These are phyloP conservation scores for Trametes versicolor DNA, from an alignment of 1,284 basidiomycete genomes.

Conservation along the genomic window DNA sequence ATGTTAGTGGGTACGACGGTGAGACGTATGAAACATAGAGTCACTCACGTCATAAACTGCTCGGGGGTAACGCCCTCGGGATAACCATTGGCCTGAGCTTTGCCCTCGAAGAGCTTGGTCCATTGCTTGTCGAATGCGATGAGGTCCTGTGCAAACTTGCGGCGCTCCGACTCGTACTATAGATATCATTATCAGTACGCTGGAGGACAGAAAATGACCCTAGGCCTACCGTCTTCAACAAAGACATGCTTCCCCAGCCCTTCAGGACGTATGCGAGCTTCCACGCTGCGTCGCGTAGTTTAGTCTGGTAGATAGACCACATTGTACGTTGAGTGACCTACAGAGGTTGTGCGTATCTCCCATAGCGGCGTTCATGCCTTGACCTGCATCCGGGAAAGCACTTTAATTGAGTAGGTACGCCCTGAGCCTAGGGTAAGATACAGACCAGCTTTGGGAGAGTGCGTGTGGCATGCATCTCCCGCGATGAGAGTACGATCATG, in stretches of 20 bases:
- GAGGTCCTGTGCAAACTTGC: slow-evolving; percentile 80
- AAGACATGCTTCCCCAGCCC: slow-evolving; percentile 62
- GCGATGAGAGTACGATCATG: slow-evolving; percentile 82
- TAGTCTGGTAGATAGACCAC: not conserved
- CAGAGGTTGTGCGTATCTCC: slow-evolving; percentile 84
- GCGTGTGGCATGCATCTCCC: slow-evolving; percentile 86
- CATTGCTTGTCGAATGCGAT: slow-evolving; percentile 84
- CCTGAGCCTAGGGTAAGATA: no score
- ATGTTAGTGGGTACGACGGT: not conserved
- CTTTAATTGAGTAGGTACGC: not conserved
- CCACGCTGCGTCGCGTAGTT: slow-evolving; percentile 59
- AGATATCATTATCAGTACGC: not conserved
- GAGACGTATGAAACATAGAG: no score
- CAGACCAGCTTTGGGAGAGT: slow-evolving; percentile 72
- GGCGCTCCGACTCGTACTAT: slow-evolving; percentile 78
- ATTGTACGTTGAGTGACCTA: slow-evolving; percentile 36
- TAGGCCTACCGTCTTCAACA: slow-evolving; percentile 74
- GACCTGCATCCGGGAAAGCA: slow-evolving; percentile 26
- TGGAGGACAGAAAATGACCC: not conserved
- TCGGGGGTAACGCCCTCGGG: slow-evolving; percentile 72
- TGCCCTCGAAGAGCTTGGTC: slow-evolving; percentile 45
- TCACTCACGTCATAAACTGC: slow-evolving; percentile 63
- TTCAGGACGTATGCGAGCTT: slow-evolving; percentile 75
- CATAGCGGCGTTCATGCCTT: slow-evolving; percentile 82
- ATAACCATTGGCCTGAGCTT: slow-evolving; percentile 50